phyloP scores from a whole-genome alignment of 345 rosid genomes.

The Pseudoturritis turrita region DNA sequence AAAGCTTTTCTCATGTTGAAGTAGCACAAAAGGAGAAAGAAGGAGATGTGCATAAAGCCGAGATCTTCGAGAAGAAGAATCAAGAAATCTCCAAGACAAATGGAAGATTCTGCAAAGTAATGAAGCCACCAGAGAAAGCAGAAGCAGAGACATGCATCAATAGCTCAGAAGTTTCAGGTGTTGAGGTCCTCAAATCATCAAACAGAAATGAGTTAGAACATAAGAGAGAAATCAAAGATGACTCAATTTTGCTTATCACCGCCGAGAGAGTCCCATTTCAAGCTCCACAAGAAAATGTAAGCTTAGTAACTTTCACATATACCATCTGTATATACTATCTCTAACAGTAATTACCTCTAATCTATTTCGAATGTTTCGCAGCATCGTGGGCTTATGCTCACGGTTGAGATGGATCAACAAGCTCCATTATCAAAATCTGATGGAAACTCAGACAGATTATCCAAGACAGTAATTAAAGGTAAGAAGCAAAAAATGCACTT shows the following conservation, averaged over 20 bases:
- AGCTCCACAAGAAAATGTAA: conserved; percentile 44
- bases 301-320: conserved; percentile 21
- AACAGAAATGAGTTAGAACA: conserved; percentile 15
- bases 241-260: conserved; percentile 27
- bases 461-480: conserved; percentile 4
- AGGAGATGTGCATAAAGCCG: conserved; percentile 24
- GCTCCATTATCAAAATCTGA: background rate
- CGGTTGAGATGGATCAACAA: conserved; percentile 31
- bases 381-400: conserved; percentile 27
- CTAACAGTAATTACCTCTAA: background rate
- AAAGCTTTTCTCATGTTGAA: conserved; percentile 25
- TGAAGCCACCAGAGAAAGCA: conserved; percentile 33
- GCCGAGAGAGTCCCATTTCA: conserved; percentile 29
- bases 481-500: background rate
- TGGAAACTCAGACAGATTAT: background rate
- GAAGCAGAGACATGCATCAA: conserved; percentile 33
- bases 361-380: conserved; percentile 22
- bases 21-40: conserved; percentile 21
- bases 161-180: conserved; percentile 22
- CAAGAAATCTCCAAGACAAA: conserved; percentile 37
- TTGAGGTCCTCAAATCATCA: conserved; percentile 26
- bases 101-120: conserved; percentile 27
- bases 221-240: conserved; percentile 33
- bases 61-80: conserved; percentile 33
- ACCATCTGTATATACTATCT: background rate